phyloP scores from a whole-genome alignment of 768 basidiomycete genomes.

The Mycena chlorophos region DNA sequence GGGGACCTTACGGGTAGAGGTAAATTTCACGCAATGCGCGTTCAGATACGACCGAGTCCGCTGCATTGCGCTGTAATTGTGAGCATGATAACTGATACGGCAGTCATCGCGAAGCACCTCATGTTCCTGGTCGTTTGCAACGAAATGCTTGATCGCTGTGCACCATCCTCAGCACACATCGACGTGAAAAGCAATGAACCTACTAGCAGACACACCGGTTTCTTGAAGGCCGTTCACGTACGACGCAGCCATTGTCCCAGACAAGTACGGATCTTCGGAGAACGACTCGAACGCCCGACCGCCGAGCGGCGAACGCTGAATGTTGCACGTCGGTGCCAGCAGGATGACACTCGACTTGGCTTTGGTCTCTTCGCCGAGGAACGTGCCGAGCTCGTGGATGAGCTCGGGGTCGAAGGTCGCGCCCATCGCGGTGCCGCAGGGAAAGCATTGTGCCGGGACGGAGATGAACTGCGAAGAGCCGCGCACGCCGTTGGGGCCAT shows the following conservation, averaged over 20 bases:
- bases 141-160: constrained; percentile 71
- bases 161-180: not conserved
- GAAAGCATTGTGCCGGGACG: constrained; percentile 64
- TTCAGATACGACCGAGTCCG: constrained; percentile 62
- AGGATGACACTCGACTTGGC: constrained; percentile 62
- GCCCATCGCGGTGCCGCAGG: constrained; percentile 69
- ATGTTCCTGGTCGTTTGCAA: constrained; percentile 73
- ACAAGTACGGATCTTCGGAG: constrained; percentile 69
- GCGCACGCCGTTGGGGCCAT: constrained; percentile 72
- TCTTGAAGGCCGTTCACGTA: constrained; percentile 71
- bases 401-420: constrained; percentile 69
- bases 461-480: constrained; percentile 66
- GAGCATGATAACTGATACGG: not conserved
- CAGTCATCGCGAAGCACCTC: constrained; percentile 31
- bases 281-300: constrained; percentile 71
- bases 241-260: constrained; percentile 61
- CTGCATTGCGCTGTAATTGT: constrained; percentile 45
- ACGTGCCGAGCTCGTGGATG: constrained; percentile 52
- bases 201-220: constrained; percentile 61
- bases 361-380: constrained; percentile 67
- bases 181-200: constrained; percentile 15
- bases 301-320: constrained; percentile 63
- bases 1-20: constrained; percentile 59
- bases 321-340: constrained; percentile 76
- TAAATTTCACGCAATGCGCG: constrained; percentile 73